These are phyloP conservation scores for Penicillium turbatum DNA, from an alignment of 495 filamentous ascomycete genomes.

Conservation along the genomic window DNA sequence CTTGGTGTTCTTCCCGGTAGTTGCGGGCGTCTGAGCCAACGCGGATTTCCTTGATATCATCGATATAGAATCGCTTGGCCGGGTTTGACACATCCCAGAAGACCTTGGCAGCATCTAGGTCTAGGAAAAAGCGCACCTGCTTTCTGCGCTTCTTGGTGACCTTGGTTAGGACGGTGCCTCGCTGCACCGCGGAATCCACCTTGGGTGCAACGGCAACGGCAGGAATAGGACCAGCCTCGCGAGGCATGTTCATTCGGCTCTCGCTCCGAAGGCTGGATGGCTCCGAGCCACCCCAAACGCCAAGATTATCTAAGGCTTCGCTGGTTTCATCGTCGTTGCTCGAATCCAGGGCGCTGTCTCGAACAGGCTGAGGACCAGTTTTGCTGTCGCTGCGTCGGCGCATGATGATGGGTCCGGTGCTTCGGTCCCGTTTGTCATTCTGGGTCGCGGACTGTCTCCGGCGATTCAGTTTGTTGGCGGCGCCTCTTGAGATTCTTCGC, in stretches of 20 bases:
- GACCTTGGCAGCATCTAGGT: constrained; percentile 77
- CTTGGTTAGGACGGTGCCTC: constrained; percentile 73
- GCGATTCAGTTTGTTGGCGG: constrained; percentile 55
- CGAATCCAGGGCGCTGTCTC: constrained; percentile 49
- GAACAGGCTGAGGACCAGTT: constrained; percentile 52
- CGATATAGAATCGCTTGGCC: constrained; percentile 82
- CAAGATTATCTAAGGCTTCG: constrained; percentile 47
- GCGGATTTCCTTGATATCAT: constrained; percentile 88
- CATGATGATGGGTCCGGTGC: constrained; percentile 82
- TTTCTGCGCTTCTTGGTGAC: constrained; percentile 78
- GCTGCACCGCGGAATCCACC: constrained; percentile 63
- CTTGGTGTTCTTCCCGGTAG: constrained; percentile 77
- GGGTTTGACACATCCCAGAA: constrained; percentile 78
- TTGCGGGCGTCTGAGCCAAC: constrained; percentile 80
- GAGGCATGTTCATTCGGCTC: constrained; percentile 27
- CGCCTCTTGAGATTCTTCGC: constrained; percentile 61
- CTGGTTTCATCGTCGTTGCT: constrained; percentile 59
- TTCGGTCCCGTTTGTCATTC: constrained; percentile 72
- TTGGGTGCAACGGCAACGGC: constrained; percentile 57
- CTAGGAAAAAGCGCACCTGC: constrained; percentile 68
- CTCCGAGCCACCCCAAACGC: constrained; percentile 37
- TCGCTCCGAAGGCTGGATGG: constrained; percentile 40
- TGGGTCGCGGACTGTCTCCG: constrained; percentile 70
- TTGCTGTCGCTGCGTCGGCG: constrained; percentile 85
- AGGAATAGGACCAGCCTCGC: constrained; percentile 18